phyloP scores from a whole-genome alignment of 1,139 yeast species.

The Blastobotrys raffinosifermentans region DNA sequence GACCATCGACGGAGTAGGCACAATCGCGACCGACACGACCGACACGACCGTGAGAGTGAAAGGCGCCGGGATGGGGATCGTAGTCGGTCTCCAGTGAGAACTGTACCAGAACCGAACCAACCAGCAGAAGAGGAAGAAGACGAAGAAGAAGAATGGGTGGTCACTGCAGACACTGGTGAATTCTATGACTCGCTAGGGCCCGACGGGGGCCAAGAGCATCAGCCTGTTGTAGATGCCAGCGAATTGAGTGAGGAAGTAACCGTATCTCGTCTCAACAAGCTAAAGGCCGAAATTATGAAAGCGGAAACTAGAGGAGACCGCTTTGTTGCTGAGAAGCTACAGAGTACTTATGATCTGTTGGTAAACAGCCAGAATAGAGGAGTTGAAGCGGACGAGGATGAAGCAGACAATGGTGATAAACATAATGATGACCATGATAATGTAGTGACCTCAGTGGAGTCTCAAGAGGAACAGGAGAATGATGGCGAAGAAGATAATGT shows the following conservation, averaged over 20 bases:
- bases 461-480: constrained; percentile 3
- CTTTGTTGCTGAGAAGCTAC: constrained; percentile 24
- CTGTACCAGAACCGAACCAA: constrained; percentile 1
- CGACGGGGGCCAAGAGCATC: constrained; percentile 7
- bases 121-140: constrained; percentile 13
- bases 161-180: constrained; percentile 20
- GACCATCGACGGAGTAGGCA: neutral
- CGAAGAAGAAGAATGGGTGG: constrained; percentile 27
- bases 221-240: constrained; percentile 6
- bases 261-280: constrained; percentile 25
- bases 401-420: constrained; percentile 1
- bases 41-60: neutral
- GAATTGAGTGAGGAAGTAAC: constrained; percentile 2
- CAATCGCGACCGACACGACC: constrained; percentile 4
- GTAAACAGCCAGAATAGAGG: neutral
- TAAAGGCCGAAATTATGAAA: constrained; percentile 34
- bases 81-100: constrained; percentile 1
- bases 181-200: constrained; percentile 11
- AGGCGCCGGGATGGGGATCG: constrained; percentile 1
- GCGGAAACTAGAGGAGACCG: constrained; percentile 32
- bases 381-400: neutral
- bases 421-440: neutral
- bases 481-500: neutral
- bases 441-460: neutral
- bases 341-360: constrained; percentile 27